These are phyloP conservation scores for Pseudogymnoascus sp. DNA, from an alignment of 2,329 filamentous ascomycete genomes.

Conservation along the genomic window DNA sequence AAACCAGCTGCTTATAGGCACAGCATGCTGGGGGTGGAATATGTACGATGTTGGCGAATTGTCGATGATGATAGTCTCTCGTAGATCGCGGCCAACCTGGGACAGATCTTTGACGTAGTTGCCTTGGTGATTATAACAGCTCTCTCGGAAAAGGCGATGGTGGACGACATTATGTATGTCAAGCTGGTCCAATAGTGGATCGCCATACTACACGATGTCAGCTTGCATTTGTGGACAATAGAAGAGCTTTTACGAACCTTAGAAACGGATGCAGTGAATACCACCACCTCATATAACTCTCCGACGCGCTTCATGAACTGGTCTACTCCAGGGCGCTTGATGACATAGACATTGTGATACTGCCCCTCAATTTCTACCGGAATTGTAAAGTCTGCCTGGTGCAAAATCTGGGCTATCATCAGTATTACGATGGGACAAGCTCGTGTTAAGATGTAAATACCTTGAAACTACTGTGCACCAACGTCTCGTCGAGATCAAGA, in stretches of 20 bases:
- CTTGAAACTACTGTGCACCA: slow-evolving; percentile 99
- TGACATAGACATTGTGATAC: slow-evolving; percentile 98
- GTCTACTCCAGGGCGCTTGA: slow-evolving; percentile 97
- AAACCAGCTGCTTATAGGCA: slow-evolving; percentile 99
- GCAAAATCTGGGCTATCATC: slow-evolving; percentile 61
- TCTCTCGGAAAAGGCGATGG: slow-evolving; percentile 92
- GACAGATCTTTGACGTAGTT: slow-evolving; percentile 99
- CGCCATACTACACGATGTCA: slow-evolving; percentile 63
- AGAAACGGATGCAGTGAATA: slow-evolving; percentile 96
- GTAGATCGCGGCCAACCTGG: slow-evolving; percentile 88
- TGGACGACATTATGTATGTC: slow-evolving; percentile 97
- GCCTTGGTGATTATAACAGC: slow-evolving; percentile 98
- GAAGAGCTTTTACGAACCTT: slow-evolving; percentile 55
- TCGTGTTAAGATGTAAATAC: slow-evolving; percentile 37
- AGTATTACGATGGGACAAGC: slow-evolving; percentile 8
- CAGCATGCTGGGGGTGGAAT: slow-evolving; percentile 97
- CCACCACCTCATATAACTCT: slow-evolving; percentile 95
- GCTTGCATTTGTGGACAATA: slow-evolving; percentile 8
- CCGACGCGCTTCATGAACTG: slow-evolving; percentile 98
- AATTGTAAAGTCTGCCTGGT: slow-evolving; percentile 98
- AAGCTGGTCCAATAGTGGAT: slow-evolving; percentile 89
- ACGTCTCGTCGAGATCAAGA: slow-evolving; percentile 88
- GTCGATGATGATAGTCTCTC: slow-evolving; percentile 98
- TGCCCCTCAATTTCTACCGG: slow-evolving; percentile 98
- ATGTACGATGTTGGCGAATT: slow-evolving; percentile 99